Percentiles rank a stretch among this genome's conserved stretches.
Evolutionary conservation across 805 yeast genomes (phyloP).

Genomic region (Cyberlindnera mississippiensis): DNA sequence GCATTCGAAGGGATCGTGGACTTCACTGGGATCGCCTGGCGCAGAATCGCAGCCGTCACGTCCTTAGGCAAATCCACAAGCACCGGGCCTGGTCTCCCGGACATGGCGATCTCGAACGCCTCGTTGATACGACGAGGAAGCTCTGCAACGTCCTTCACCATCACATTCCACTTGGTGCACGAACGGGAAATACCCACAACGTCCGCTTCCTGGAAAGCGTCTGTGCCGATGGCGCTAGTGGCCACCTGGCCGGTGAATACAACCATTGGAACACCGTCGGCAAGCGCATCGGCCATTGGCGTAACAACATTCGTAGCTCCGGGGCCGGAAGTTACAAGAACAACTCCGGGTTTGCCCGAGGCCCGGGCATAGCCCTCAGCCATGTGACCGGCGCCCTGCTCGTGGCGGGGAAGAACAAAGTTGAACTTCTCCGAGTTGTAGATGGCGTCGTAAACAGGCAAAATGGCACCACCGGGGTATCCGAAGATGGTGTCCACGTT

Average conservation of each 20-base stretch:
- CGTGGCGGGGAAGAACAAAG: constrained; percentile 92
- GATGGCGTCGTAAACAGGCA: constrained; percentile 97
- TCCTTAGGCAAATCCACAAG: constrained; percentile 97
- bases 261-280: constrained; percentile 96
- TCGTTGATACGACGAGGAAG: constrained; percentile 94
- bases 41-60: constrained; percentile 88
- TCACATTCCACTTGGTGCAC: constrained; percentile 98
- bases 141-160: constrained; percentile 94
- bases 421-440: constrained; percentile 85
- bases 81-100: constrained; percentile 98
- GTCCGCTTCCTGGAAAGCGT: constrained; percentile 99
- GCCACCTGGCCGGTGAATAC: constrained; percentile 98
- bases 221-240: constrained; percentile 94
- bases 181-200: constrained; percentile 95
- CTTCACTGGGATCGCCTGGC: constrained; percentile 78
- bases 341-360: constrained; percentile 94
- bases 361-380: constrained; percentile 99
- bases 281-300: constrained; percentile 97
- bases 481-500: constrained; percentile 95
- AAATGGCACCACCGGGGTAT: constrained; percentile 98
- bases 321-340: constrained; percentile 97
- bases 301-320: constrained; percentile 98
- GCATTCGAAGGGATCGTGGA: constrained; percentile 72
- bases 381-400: constrained; percentile 99
- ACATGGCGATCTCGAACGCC: constrained; percentile 93